Percentiles rank a stretch among this genome's conserved stretches.
These are phyloP conservation scores for Domatiomyces catenatus DNA, from an alignment of 2,329 filamentous ascomycete genomes.

Conservation along the genomic window DNA sequence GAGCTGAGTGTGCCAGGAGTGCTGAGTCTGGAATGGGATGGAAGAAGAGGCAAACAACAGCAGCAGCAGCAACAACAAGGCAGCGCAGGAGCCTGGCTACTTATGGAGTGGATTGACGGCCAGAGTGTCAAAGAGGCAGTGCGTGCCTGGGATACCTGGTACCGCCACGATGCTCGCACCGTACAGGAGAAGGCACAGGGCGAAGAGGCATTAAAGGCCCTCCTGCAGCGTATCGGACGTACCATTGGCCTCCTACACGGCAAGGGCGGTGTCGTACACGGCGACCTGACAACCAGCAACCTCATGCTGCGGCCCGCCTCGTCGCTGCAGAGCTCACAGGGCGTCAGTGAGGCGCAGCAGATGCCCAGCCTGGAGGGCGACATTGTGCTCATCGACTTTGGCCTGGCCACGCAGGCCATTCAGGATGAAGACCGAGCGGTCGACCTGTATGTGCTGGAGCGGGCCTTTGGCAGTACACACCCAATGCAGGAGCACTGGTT, in stretches of 20 bases:
- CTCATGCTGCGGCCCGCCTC: conserved; percentile 52
- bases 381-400: conserved; percentile 86
- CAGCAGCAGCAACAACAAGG: conserved; percentile 40
- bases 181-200: conserved; percentile 20
- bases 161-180: conserved; percentile 22
- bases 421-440: conserved; percentile 90
- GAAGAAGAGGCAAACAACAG: conserved; percentile 31
- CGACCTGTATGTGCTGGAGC: conserved; percentile 86
- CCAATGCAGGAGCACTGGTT: conserved; percentile 69
- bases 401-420: conserved; percentile 63
- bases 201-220: conserved; percentile 37
- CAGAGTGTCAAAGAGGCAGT: conserved; percentile 53
- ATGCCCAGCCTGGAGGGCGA: conserved; percentile 44
- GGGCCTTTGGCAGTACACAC: conserved; percentile 90
- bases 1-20: conserved; percentile 68
- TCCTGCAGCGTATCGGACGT: conserved; percentile 56
- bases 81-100: conserved; percentile 50
- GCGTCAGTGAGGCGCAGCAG: conserved; percentile 5
- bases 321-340: neutral
- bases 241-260: conserved; percentile 65
- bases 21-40: conserved; percentile 48
- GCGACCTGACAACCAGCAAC: conserved; percentile 94
- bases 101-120: conserved; percentile 75
- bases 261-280: conserved; percentile 79
- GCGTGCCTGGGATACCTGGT: conserved; percentile 49